Conservation (phyloP, 192 early-diverging fungal species). For the Backusella sp. region DNA sequence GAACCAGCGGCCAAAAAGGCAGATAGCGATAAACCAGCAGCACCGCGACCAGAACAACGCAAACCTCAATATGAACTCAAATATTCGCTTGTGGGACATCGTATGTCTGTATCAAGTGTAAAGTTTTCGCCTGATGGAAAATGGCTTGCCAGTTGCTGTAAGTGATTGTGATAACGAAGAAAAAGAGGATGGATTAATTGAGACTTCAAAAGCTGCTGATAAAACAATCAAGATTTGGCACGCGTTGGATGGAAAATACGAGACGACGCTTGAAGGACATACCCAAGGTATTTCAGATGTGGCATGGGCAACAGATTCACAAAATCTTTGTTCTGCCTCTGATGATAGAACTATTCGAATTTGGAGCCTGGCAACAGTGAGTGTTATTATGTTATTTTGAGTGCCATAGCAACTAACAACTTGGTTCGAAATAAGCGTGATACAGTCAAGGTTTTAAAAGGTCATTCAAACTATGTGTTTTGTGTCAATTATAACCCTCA, state of each 20-base stretch:
- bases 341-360: constrained; percentile 96
- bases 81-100: constrained; percentile 90
- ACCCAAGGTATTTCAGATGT: constrained; percentile 92
- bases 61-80: constrained; percentile 84
- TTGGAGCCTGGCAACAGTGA: constrained; percentile 82
- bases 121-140: constrained; percentile 98
- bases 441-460: constrained; percentile 75
- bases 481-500: constrained; percentile 97
- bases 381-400: constrained; percentile 18
- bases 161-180: constrained; percentile 22
- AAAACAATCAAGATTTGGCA: constrained; percentile 95
- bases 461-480: constrained; percentile 97
- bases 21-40: background rate
- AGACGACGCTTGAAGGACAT: constrained; percentile 88
- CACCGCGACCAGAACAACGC: constrained; percentile 28
- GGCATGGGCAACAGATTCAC: constrained; percentile 93
- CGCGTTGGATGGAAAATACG: constrained; percentile 79
- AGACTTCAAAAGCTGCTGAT: constrained; percentile 74
- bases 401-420: background rate
- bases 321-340: constrained; percentile 82
- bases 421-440: constrained; percentile 43
- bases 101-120: constrained; percentile 90
- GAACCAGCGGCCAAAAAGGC: background rate
- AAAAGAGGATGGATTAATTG: background rate
- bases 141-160: constrained; percentile 91